A percentile compares a stretch with the other conserved stretches of the same genome.
Conservation (phyloP, 2,329 filamentous ascomycete species). For the Colletotrichum sojae region DNA sequence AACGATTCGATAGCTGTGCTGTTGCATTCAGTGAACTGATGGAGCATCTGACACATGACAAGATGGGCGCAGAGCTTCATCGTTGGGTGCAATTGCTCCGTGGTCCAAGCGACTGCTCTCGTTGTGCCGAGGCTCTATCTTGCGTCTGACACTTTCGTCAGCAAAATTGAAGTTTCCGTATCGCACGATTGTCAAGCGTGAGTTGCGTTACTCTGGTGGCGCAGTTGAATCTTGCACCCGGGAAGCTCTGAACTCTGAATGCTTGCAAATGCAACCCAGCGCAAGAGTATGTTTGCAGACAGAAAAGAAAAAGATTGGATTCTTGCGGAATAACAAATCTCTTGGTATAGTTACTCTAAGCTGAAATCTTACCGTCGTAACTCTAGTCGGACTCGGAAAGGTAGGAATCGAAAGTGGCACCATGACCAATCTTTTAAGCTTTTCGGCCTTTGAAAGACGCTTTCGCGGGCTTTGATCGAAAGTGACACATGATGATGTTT, state of each 20-base stretch:
- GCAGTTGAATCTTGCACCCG: too few species aligned
- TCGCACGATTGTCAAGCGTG: too few species aligned
- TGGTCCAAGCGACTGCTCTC: background rate
- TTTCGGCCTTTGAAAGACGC: constrained; percentile 39
- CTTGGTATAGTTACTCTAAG: too few species aligned
- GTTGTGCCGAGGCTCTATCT: background rate
- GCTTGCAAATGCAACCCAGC: too few species aligned
- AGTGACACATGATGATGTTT: constrained; percentile 40
- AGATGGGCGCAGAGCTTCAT: constrained; percentile 3
- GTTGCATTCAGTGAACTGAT: background rate
- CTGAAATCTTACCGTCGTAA: constrained; percentile 23
- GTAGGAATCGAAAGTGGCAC: constrained; percentile 3
- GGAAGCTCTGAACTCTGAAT: too few species aligned
- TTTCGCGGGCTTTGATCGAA: constrained; percentile 38
- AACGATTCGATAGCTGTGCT: background rate
- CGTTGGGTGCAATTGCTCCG: background rate
- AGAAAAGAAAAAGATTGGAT: constrained; percentile 15
- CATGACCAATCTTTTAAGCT: constrained; percentile 32
- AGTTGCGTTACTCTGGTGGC: too few species aligned
- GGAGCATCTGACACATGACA: background rate
- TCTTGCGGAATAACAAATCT: constrained; percentile 8
- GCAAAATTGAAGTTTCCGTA: too few species aligned
- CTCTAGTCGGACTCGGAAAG: constrained; percentile 19
- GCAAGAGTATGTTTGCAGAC: background rate
- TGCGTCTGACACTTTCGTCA: too few species aligned